A percentile compares a stretch with the other conserved stretches of the same genome.
These are phyloP conservation scores for Zymoseptoria passerinii DNA, from an alignment of 2,329 filamentous ascomycete genomes.

Conservation along the genomic window DNA sequence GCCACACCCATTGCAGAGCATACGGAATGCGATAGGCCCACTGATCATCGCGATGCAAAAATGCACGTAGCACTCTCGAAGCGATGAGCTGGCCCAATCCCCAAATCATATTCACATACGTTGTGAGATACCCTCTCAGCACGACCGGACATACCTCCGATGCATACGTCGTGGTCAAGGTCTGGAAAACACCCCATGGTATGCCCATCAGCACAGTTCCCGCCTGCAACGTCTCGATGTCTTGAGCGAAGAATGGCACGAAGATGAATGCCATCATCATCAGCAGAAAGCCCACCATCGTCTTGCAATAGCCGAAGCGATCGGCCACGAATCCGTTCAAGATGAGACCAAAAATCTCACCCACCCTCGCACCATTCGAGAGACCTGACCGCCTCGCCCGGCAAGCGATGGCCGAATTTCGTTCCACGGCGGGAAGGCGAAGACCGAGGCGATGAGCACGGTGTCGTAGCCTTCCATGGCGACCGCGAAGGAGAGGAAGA, in stretches of 20 bases:
- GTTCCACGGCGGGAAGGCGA: conserved; percentile 27
- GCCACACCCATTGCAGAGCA: conserved; percentile 37
- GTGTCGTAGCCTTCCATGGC: conserved; percentile 38
- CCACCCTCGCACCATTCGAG: conserved; percentile 48
- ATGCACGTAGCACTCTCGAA: conserved; percentile 28
- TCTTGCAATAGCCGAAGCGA: conserved; percentile 35
- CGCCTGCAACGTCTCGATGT: conserved; percentile 24
- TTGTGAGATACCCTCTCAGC: conserved; percentile 50
- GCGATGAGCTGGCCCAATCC: conserved; percentile 53
- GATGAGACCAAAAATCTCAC: conserved; percentile 59
- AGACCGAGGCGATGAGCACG: conserved; percentile 30
- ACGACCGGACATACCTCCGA: conserved; percentile 55
- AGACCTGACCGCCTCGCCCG: conserved; percentile 50
- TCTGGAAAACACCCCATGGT: conserved; percentile 26
- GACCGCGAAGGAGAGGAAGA: conserved; percentile 31
- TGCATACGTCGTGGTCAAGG: conserved; percentile 51
- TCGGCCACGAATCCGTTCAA: conserved; percentile 60
- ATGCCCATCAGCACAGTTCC: conserved; percentile 27
- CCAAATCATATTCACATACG: conserved; percentile 55
- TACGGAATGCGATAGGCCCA: conserved; percentile 37
- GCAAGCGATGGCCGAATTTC: conserved; percentile 33
- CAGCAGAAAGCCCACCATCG: conserved; percentile 51
- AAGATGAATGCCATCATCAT: conserved; percentile 50
- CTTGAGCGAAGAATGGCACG: conserved; percentile 35
- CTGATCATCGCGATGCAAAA: conserved; percentile 14